Base-by-base conservation (phyloP, 2,329 filamentous ascomycete genomes). In the Sarocladium brachiariae region DNA sequence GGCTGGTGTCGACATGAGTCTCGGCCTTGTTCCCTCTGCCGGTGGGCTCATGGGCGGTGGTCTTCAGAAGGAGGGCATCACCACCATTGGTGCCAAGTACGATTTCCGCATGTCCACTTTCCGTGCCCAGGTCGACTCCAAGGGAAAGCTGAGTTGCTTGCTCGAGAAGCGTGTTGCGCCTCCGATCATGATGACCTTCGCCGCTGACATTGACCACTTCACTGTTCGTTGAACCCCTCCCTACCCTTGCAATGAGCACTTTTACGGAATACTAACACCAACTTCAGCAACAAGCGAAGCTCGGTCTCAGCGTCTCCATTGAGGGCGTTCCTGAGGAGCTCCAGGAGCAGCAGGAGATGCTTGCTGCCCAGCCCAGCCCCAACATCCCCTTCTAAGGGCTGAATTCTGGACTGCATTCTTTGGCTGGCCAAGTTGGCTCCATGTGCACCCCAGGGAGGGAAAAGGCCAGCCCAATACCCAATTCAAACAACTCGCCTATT, bases 91-190 rank as follows among this genome's bases (percentile, higher is more conserved):
- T 63, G 89, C 90, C 66, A 99, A 99, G 74, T 99, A 99, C 73
- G 92, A 96, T 69, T 99, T 99, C 82, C 83, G 89, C 65, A 88
- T 90, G 73, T 93, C 89, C 51, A 93, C 89, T 48, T 96, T 96
- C 83, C 84, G 92, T 58, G 93, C 92, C 39, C 93, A 99, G 74
- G 80, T 97, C 61, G 93, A 99, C 73, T 95, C 90, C 63, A 84
- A 89, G 67, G 93, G 93, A 68, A 96, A 95, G 76, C 78, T 99
- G 54, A 89, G 87, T 70, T 93, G 89, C 66, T 73, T 96, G 63
- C 74, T 97, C 59, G 93, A 99, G 78, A 97, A 96, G 83, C 86
- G 90, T 64, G 88, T 99, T 63, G 90, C 90, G 25, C 89, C 90
- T 56, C 87, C 91, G 24, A 90, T 99, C 53, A 87, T 86, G 68